phyloP scores from a whole-genome alignment of 768 basidiomycete species.

The Serendipita indica region DNA sequence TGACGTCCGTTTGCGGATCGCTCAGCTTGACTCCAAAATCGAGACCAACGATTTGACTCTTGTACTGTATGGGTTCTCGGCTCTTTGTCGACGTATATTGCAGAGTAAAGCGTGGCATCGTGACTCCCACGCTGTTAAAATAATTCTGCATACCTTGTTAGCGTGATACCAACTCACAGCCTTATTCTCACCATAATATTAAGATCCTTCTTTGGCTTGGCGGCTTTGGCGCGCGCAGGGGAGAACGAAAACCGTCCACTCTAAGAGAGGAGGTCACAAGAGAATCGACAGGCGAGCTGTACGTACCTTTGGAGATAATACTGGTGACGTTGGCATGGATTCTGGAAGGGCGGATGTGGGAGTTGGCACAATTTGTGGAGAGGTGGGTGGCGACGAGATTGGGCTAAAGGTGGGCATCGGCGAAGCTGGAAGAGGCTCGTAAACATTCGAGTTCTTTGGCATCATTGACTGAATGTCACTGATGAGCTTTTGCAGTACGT shows the following conservation, averaged over 20 bases:
- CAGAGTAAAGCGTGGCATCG: not conserved
- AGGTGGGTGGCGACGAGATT: not conserved
- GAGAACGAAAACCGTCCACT: not conserved
- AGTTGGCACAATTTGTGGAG: not conserved
- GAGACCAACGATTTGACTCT: not conserved
- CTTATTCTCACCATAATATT: not conserved
- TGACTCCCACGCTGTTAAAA: not conserved
- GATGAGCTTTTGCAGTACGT: not conserved
- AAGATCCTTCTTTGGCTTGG: not conserved
- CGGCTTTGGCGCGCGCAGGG: not conserved
- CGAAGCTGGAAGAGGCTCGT: not conserved
- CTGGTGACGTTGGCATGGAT: not conserved
- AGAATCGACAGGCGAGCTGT: not conserved
- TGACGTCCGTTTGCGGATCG: not conserved
- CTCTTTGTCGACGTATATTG: conserved; percentile 5
- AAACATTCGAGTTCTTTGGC: not conserved
- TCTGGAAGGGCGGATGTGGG: not conserved
- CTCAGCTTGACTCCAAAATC: not conserved
- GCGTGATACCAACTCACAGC: not conserved
- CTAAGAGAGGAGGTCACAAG: not conserved
- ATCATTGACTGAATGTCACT: not conserved
- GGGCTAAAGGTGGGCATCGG: not conserved
- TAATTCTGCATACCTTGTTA: not conserved
- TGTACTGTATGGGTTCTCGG: not conserved
- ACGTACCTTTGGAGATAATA: not conserved